phyloP scores from a whole-genome alignment of 805 yeast species.

The Debaryomyces hansenii region DNA sequence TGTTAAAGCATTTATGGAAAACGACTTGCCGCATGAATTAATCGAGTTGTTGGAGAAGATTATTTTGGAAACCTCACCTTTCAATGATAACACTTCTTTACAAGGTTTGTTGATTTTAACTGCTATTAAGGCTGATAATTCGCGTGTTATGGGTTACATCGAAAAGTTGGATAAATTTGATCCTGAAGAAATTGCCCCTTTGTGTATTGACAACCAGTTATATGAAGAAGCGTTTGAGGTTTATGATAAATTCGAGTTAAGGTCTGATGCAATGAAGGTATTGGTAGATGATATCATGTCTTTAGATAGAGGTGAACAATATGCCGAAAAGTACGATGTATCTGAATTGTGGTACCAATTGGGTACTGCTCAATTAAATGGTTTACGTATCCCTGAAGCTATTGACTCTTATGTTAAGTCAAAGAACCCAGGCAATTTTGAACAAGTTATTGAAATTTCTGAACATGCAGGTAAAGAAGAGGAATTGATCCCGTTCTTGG shows the following conservation, averaged over 20 bases:
- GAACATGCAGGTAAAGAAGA: slow-evolving; percentile 96
- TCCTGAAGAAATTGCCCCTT: slow-evolving; percentile 89
- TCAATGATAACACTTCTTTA: slow-evolving; percentile 90
- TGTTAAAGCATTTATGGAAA: slow-evolving; percentile 94
- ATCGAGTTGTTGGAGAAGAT: slow-evolving; percentile 95
- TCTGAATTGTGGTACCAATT: slow-evolving; percentile 92
- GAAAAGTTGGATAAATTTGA: slow-evolving; percentile 90
- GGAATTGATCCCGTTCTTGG: slow-evolving; percentile 81
- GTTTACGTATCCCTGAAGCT: slow-evolving; percentile 88
- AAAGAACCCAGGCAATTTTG: slow-evolving; percentile 85
- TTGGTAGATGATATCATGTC: slow-evolving; percentile 92
- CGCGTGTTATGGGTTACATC: slow-evolving; percentile 78
- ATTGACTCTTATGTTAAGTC: slow-evolving; percentile 90
- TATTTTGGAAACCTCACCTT: slow-evolving; percentile 95
- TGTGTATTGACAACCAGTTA: slow-evolving; percentile 85
- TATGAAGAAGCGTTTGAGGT: slow-evolving; percentile 94
- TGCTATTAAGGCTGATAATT: slow-evolving; percentile 91
- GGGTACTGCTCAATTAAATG: slow-evolving; percentile 95
- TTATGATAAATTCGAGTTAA: slow-evolving; percentile 78
- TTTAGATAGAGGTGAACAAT: slow-evolving; percentile 89
- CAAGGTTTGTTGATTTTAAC: slow-evolving; percentile 92
- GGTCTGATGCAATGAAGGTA: slow-evolving; percentile 81
- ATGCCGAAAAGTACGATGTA: slow-evolving; percentile 84
- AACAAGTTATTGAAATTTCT: slow-evolving; percentile 87
- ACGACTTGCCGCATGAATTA: slow-evolving; percentile 87